Base-by-base conservation (phyloP, 495 filamentous ascomycete genomes). In the Articulospora tetracladia region DNA sequence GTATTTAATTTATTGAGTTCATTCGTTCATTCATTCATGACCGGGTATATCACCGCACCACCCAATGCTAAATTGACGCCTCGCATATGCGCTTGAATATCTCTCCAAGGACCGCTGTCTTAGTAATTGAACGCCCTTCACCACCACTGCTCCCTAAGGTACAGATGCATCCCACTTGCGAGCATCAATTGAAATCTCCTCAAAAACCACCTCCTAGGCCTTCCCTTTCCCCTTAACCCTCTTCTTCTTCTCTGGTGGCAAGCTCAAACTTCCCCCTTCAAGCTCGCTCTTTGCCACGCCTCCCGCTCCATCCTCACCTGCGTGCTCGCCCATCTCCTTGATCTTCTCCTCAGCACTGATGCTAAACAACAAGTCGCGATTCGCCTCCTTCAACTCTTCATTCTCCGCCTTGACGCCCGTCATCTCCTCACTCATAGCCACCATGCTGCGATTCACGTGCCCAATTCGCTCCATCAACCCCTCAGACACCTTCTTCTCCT, bases 281-380 rank as follows among this genome's bases (percentile, higher is more conserved):
- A 81, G 13, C 30, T 61, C 62, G 65, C 80, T 13, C 34, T 60
- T 49, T 22, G 24, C 58, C 15, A 47, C 54, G 1, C 30, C 49
- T 12, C 27, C 51, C 70, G 83, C 60, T 71, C 82, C 32, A 74
- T 79, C 69, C 83, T 82, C 68, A 87, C 72, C 72, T 84, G 81
- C 20, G 86, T 86, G 54, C 80, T 83, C 62, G 66, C 80, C 78
- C 70, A 86, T 72, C 71, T 88, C 84, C 76, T 85, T 84, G 65
- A 98, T 72, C 68, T 91, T 92, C 76, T 94, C 86, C 68, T 87
- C 82, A 2, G 89, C 87, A 48, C 84, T 88, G 51, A 98, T 92
- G 68, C 92, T 95, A 76, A 97, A 95, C 25, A 81, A 86, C 68
- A 98, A 68, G 73, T 98, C 94, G n/a, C 90, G 78, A 69, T 96